Percentiles rank a stretch among this genome's conserved stretches.
Evolutionary conservation across 331 rosid genomes (phyloP).

Genomic region (Cydonia oblonga): DNA sequence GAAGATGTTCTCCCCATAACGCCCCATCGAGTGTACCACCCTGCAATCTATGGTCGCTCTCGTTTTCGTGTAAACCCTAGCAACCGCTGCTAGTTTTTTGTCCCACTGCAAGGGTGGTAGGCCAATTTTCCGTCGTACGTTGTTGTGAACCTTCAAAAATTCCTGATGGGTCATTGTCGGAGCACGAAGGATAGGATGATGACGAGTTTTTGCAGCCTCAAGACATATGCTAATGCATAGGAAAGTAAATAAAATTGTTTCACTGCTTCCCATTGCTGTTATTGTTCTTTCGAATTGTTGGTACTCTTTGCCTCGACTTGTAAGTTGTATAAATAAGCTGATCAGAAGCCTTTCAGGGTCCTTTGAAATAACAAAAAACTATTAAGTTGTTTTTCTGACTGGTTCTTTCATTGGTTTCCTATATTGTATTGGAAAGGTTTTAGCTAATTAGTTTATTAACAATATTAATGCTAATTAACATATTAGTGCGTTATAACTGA

Average conservation of each 20-base stretch:
- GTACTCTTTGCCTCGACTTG: not conserved
- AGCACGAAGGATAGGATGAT: no score
- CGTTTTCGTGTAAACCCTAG: not conserved
- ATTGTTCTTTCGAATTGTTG: not conserved
- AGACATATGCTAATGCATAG: not conserved
- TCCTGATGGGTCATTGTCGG: not conserved
- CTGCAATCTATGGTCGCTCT: conserved; percentile 1
- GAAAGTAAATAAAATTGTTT: not conserved
- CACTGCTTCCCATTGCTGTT: not conserved
- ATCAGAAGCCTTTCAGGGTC: not conserved
- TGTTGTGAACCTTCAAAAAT: not conserved
- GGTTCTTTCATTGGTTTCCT: not conserved
- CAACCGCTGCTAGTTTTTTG: not conserved
- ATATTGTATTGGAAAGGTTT: not conserved
- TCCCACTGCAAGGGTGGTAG: not conserved
- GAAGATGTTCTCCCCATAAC: conserved; percentile 36
- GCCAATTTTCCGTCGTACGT: not conserved
- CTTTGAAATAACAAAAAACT: not conserved
- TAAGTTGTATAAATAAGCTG: not conserved
- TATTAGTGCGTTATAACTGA: not conserved
- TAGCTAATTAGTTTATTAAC: not conserved
- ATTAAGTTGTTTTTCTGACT: not conserved
- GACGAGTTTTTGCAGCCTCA: not conserved
- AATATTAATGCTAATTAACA: no score
- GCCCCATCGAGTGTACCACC: conserved; percentile 29